Evolutionary conservation across 2,329 filamentous ascomycete genomes (phyloP), one percentile per base, ranked within the genome.

Genomic region (Phialophora macrospora): DNA sequence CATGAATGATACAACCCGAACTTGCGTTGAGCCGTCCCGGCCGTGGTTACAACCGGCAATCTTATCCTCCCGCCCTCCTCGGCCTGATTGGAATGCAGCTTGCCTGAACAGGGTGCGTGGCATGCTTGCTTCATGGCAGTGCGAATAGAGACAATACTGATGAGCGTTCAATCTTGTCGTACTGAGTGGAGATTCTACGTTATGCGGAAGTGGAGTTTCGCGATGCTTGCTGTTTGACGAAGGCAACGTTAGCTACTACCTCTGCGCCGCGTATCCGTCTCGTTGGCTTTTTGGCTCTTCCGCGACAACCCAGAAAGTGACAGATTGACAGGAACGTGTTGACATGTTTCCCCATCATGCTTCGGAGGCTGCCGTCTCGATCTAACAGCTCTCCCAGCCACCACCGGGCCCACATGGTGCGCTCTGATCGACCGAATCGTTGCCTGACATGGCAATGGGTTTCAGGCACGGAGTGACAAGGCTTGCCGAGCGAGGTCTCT

Each of bases 31-130:
- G 38, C 38, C 38, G 38, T 44, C 38, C 38, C 38, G 38, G 38
- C 32, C 58, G 46, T 52, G 58, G 58, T 60, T 60, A 60, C 58
- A 51, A 17, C 44, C 58, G 58, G 58, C 30, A 60, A 52, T 41
- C 58, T 52, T n/a, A 44, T 44, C n/a, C 22, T n/a, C 44, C 20
- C 24, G 24, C 20, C n/a, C 30, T 51, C 44, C 48, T 22, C 24
- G 48, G 14, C 26, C n/a, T 22, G 32, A 30, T 20, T 60, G 24
- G 48, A 24, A 20, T 34, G 46, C 20, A 7, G 12, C 49, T 44
- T 22, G 28, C n/a, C 32, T 30, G 20, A 24, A 54, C 32, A 9
- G 46, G n/a, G 24, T 26, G 30, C 28, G 48, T 41, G 30, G 28
- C 26, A 59, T 41, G 44, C 44, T n/a, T n/a, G 38, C 38, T 44